Evolutionary conservation across 2,329 filamentous ascomycete species (phyloP).

Genomic region (Trichoderma afroharzianum): DNA sequence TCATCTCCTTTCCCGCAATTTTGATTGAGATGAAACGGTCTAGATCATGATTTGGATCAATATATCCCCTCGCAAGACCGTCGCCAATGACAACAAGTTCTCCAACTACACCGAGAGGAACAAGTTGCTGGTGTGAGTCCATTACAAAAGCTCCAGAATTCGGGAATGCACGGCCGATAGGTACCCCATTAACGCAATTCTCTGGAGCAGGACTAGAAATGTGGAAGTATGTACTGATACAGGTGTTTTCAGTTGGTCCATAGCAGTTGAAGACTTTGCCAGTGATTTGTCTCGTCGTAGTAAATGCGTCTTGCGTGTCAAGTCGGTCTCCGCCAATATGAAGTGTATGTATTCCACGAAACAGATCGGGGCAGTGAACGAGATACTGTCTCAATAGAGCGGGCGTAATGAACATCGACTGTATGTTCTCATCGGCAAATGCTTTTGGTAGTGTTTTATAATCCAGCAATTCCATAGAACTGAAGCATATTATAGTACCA

Average conservation of each 20-base stretch:
- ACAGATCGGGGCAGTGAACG: background rate
- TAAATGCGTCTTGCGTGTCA: background rate
- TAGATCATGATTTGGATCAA: background rate
- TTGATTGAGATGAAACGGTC: background rate
- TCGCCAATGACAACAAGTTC: background rate
- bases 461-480: background rate
- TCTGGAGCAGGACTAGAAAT: background rate
- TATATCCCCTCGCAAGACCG: background rate
- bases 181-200: background rate
- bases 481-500: background rate
- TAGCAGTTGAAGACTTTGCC: background rate
- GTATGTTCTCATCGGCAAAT: background rate
- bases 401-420: background rate
- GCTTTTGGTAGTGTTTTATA: background rate
- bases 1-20: background rate
- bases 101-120: background rate
- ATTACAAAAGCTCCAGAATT: background rate
- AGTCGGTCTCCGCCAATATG: background rate
- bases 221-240: background rate
- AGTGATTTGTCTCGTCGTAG: background rate
- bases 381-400: background rate
- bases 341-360: background rate
- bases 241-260: background rate
- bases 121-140: background rate
- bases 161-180: background rate